Base-by-base conservation (phyloP, 1,284 basidiomycete species). In the Kalmanozyma brasiliensis region DNA sequence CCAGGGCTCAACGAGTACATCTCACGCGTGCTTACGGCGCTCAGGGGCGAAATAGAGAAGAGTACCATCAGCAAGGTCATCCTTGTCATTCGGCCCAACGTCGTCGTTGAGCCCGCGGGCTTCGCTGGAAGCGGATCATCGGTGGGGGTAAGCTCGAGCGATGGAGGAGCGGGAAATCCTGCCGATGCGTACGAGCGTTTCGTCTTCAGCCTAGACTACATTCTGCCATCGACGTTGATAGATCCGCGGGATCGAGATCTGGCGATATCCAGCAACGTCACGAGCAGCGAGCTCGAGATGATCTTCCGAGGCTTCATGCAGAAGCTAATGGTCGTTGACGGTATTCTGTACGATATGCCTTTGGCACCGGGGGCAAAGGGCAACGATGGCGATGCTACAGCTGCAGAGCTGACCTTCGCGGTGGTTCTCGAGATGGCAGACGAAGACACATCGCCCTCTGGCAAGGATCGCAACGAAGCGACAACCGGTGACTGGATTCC, bases 1-100 rank as follows among this genome's bases (percentile, higher is more conserved):
- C 93, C 93, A 0, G 87, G 87, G 24, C 85, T 98, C 44, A 91
- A 91, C 73, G 88, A 91, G 40, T 98, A 97, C 82, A 90, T 98
- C 46, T 88, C 90, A 9, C 89, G 89, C 11, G 89, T 91, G 0
- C 85, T 93, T 48, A 88, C 88, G 61, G 89, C 91, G 14, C 82
- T 94, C 8, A 84, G 86, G 7, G 89, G 90, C 56, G 93, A 96
- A 80, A 84, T 97, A 9, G 79, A 86, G 17, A 26, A 44, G 30
- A 45, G 36, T 19, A 36, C 49, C 23, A 22, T 62, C 19, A 42
- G 36, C 46, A 44, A 47, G 40, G 49, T 49, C 23, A 29, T 58
- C 48, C 52, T 52, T 23, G 44, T 63, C 52, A 49, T 58, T 34
- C 33, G 38, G 22, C 29, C 72, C 37, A 57, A 57, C 19, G 51